Conservation (phyloP, 768 basidiomycete species). For the Suillus placidus region DNA sequence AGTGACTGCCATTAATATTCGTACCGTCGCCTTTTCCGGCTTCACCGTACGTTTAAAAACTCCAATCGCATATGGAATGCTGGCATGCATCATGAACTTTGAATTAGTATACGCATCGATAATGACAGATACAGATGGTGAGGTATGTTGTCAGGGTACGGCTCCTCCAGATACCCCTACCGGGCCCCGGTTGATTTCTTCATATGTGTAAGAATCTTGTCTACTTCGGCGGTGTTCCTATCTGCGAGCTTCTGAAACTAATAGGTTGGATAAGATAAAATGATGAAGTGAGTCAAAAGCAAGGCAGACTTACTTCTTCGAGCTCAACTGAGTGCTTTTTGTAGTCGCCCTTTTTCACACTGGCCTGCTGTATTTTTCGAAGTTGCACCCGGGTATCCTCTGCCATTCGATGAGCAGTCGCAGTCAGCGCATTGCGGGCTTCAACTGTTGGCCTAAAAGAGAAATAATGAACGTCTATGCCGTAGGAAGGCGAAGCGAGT, state of each 20-base stretch:
- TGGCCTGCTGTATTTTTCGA: conserved; percentile 67
- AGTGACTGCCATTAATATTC: background rate
- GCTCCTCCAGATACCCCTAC: conserved; percentile 13
- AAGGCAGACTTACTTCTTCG: conserved; percentile 58
- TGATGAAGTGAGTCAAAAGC: background rate
- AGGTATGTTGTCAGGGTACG: background rate
- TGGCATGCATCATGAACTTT: background rate
- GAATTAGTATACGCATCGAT: background rate
- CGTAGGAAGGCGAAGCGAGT: conserved; percentile 15
- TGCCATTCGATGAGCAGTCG: conserved; percentile 55
- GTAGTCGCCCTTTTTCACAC: conserved; percentile 70
- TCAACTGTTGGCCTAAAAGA: conserved; percentile 73
- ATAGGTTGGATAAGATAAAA: conserved; percentile 10
- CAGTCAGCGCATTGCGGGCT: conserved; percentile 57
- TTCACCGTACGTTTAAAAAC: background rate
- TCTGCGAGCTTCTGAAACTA: conserved; percentile 80
- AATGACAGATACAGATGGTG: background rate
- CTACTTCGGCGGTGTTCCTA: conserved; percentile 62
- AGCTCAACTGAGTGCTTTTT: conserved; percentile 68
- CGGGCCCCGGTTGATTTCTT: conserved; percentile 55
- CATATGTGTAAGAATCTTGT: conserved; percentile 61
- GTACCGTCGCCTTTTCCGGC: background rate
- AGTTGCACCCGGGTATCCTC: conserved; percentile 79
- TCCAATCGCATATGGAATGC: background rate
- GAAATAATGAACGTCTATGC: background rate